phyloP scores from a whole-genome alignment of 2,329 filamentous ascomycete species.

The Xylaria sp. region DNA sequence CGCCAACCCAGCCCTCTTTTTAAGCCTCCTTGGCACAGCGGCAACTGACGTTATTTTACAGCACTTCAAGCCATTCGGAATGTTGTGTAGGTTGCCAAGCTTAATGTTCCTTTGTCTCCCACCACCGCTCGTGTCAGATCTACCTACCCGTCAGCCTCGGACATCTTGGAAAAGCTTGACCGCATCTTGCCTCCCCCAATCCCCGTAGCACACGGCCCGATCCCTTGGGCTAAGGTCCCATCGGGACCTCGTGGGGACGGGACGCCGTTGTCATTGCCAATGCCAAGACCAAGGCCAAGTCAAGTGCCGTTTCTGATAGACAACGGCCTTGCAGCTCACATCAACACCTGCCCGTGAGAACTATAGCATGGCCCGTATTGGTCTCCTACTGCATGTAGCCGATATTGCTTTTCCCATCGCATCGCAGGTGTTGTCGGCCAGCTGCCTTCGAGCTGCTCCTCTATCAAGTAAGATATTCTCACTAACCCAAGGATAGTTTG shows the following conservation, averaged over 20 bases:
- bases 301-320: neutral
- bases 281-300: conserved; percentile 26
- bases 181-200: conserved; percentile 6
- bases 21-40: conserved; percentile 47
- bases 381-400: neutral
- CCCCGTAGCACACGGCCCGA: conserved; percentile 12
- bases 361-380: neutral
- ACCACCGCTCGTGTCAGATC: conserved; percentile 37
- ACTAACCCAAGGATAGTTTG: conserved; percentile 55
- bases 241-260: conserved; percentile 11
- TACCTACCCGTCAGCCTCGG: conserved; percentile 18
- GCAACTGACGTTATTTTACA: conserved; percentile 48
- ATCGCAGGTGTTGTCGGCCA: neutral
- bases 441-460: neutral
- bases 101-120: conserved; percentile 44
- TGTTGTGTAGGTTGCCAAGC: conserved; percentile 51
- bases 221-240: conserved; percentile 6
- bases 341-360: neutral
- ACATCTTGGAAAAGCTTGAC: conserved; percentile 31
- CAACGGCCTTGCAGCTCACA: conserved; percentile 9
- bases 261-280: conserved; percentile 27
- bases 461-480: neutral
- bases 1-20: conserved; percentile 47
- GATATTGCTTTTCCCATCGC: neutral
- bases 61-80: conserved; percentile 51